Conservation (phyloP, 768 basidiomycete genomes). For the Jaapia argillacea region DNA sequence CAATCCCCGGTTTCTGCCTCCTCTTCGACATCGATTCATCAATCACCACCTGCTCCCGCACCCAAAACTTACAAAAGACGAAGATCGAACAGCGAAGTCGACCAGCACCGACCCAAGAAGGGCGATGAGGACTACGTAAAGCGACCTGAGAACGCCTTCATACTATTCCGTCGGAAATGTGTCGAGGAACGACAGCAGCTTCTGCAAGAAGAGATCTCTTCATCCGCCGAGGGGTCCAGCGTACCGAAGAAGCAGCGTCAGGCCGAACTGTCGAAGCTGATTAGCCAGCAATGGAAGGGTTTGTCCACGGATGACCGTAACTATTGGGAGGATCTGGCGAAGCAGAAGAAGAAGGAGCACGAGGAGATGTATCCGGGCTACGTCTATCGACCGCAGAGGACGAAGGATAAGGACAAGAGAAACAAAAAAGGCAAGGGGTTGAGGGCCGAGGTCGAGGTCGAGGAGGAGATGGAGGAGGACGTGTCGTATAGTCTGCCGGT, state of each 20-base stretch:
- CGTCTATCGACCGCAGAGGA: slow-evolving; percentile 67
- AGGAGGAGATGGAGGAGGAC: slow-evolving; percentile 44
- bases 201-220: slow-evolving; percentile 33
- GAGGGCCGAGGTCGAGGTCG: too few species aligned
- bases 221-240: slow-evolving; percentile 13
- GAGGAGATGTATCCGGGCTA: slow-evolving; percentile 67
- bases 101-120: slow-evolving; percentile 37
- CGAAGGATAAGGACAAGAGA: slow-evolving; percentile 40
- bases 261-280: slow-evolving; percentile 73
- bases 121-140: slow-evolving; percentile 82
- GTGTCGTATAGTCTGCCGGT: slow-evolving; percentile 34
- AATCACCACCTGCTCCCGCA: slow-evolving; percentile 29
- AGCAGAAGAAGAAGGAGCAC: slow-evolving; percentile 75
- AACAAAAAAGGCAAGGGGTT: slow-evolving; percentile 17
- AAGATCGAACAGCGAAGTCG: slow-evolving; percentile 22
- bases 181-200: slow-evolving; percentile 60
- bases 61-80: slow-evolving; percentile 14
- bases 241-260: slow-evolving; percentile 59
- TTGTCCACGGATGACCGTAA: slow-evolving; percentile 55
- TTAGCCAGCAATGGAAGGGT: slow-evolving; percentile 73
- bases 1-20: slow-evolving; percentile 30
- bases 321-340: slow-evolving; percentile 69
- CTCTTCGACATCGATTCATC: slow-evolving; percentile 29
- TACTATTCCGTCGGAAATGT: slow-evolving; percentile 72
- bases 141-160: slow-evolving; percentile 79